Base-by-base conservation (phyloP, 2,329 filamentous ascomycete species). In the Diaporthe vexans region DNA sequence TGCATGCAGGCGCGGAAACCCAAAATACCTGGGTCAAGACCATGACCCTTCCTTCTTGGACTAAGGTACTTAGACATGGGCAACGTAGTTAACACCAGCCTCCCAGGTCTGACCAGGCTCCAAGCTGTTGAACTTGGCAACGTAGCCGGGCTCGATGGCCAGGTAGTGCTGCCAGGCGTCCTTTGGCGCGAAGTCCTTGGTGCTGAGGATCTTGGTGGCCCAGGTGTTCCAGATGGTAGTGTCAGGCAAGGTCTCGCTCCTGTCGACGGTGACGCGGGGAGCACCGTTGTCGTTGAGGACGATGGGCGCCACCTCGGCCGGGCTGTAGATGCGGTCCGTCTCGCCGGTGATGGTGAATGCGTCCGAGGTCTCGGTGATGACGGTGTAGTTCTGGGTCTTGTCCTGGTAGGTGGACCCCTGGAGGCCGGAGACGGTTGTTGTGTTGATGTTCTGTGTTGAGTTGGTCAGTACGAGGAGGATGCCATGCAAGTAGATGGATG, bases 281-380 rank as follows among this genome's bases (percentile, higher is more conserved):
- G 1, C 7, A 19, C 59, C 59, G 35, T 67, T 21, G 51, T 57
- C 51, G 33, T 67, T 65, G 58, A 72, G 71, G 51, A 67, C 71
- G 51, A 72, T 65, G 24, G 58, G 58, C 1, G 58, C 43, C 9
- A 72, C 71, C 35, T n/a, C 15, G 8, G 26, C 58, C 1, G 71
- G 71, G 48, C 48, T 67, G n/a, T 72, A 72, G 46, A 72, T 72
- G 48, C 71, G 71, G 51, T 72, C 71, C 10, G 59, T 72, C 46
- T 72, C 71, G 48, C 63, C 54, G 17, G 54, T 56, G 51, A 72
- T 72, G 43, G 48, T 35, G 24, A 72, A 8, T 11, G 59, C 46
- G 37, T 72, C 71, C 35, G 71, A 57, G 4, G 33, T 19, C 35
- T 72, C 71, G 17, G 71, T 72, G 58, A 72, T 37, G 35, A 72